phyloP scores from a whole-genome alignment of 2,329 filamentous ascomycete genomes.

The Colletotrichum sp. region DNA sequence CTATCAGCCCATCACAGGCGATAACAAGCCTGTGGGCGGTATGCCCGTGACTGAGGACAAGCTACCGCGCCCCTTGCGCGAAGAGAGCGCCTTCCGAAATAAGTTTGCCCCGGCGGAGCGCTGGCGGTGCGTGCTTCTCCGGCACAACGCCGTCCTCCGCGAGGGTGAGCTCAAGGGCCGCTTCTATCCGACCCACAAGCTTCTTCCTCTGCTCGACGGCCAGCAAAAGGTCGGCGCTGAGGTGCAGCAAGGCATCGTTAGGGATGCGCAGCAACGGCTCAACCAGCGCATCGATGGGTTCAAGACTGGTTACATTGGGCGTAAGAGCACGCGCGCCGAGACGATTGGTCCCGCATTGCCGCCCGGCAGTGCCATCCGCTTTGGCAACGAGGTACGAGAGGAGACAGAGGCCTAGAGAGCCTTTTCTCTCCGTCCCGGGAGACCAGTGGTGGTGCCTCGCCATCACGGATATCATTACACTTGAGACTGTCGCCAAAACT shows the following conservation, averaged over 20 bases:
- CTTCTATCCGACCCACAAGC: conserved; percentile 62
- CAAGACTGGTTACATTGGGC: conserved; percentile 48
- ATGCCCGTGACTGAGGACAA: conserved; percentile 37
- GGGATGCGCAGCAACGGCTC: conserved; percentile 52
- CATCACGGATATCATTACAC: neutral
- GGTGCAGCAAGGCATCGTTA: conserved; percentile 44
- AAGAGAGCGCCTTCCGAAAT: conserved; percentile 45
- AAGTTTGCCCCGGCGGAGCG: conserved; percentile 34
- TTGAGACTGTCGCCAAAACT: neutral
- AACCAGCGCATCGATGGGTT: conserved; percentile 55
- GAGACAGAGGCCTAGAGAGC: conserved; percentile 20
- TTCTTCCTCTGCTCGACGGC: conserved; percentile 52
- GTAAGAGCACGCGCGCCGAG: conserved; percentile 43
- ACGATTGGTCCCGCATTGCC: conserved; percentile 49
- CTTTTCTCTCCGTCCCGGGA: neutral
- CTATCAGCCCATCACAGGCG: conserved; percentile 38
- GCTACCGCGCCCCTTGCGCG: conserved; percentile 45
- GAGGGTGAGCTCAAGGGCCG: conserved; percentile 56
- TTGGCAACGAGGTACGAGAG: conserved; percentile 41
- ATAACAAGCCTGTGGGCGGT: conserved; percentile 19
- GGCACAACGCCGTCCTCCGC: conserved; percentile 51
- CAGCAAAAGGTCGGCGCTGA: conserved; percentile 34
- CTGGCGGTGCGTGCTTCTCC: conserved; percentile 45
- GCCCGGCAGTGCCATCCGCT: conserved; percentile 26
- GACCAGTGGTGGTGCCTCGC: neutral